phyloP scores from a whole-genome alignment of 441 rosid genomes.

The Cnidoscolus chayamansa region DNA sequence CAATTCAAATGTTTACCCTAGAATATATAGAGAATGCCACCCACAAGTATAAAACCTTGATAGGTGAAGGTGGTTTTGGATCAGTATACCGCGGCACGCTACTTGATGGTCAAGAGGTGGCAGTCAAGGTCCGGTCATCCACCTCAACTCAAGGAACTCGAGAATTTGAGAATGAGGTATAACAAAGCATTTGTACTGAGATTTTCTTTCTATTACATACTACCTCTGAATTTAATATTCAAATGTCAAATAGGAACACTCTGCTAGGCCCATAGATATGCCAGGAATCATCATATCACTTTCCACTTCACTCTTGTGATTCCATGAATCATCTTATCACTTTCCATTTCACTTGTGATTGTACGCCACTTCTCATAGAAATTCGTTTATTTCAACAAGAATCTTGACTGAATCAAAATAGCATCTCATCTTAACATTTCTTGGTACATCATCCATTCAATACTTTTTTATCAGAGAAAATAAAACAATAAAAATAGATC shows the following conservation, averaged over 20 bases:
- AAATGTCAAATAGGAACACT: neutral
- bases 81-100: conserved; percentile 64
- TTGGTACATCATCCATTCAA: neutral
- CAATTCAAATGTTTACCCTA: conserved; percentile 45
- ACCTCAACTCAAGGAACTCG: conserved; percentile 75
- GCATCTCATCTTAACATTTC: neutral
- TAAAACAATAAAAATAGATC: neutral
- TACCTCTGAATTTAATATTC: conserved; percentile 6
- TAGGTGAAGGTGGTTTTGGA: conserved; percentile 82
- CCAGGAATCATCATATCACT: neutral
- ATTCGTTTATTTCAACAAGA: neutral
- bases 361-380: neutral
- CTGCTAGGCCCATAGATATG: neutral
- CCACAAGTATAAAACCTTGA: conserved; percentile 48
- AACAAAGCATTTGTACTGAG: neutral
- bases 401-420: conserved; percentile 1
- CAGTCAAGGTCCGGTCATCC: conserved; percentile 75
- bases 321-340: neutral
- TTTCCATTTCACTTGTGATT: neutral
- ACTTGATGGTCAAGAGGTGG: conserved; percentile 66
- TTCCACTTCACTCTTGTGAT: neutral
- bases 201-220: neutral
- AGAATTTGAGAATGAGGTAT: conserved; percentile 78
- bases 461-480: neutral
- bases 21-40: conserved; percentile 50